Evolutionary conservation across 371 early-diverging fungal genomes (phyloP).

Genomic region (Mucor sp.): DNA sequence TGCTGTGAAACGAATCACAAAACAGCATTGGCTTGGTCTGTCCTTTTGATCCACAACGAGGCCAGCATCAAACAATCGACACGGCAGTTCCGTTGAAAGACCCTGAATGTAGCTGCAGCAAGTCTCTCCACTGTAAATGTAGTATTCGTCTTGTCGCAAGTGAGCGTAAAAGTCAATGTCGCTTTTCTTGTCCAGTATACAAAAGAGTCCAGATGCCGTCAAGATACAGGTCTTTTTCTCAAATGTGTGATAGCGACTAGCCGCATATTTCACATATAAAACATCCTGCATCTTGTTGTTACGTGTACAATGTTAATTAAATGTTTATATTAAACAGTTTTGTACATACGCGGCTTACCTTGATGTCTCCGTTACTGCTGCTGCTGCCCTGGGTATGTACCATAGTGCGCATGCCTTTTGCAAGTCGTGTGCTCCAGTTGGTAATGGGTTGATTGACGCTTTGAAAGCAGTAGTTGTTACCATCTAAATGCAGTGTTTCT

Average conservation of each 20-base stretch:
- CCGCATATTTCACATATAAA: not conserved
- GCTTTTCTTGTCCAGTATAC: not conserved
- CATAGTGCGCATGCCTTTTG: not conserved
- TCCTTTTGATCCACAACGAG: not conserved
- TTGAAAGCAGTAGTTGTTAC: not conserved
- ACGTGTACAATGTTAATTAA: not conserved
- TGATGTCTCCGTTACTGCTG: not conserved
- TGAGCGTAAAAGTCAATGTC: not conserved
- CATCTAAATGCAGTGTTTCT: not conserved
- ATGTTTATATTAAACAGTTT: not conserved
- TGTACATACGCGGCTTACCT: not conserved
- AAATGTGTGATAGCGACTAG: not conserved
- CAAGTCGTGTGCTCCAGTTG: not conserved
- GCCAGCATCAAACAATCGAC: not conserved
- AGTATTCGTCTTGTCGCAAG: not conserved
- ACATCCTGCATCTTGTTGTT: not conserved
- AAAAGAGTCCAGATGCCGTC: constrained; percentile 7
- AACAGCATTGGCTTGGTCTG: constrained; percentile 2
- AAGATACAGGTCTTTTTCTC: constrained; percentile 3
- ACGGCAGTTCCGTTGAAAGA: not conserved
- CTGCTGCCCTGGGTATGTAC: not conserved
- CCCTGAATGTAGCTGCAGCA: constrained; percentile 4
- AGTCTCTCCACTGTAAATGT: constrained; percentile 10
- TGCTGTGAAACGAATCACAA: not conserved
- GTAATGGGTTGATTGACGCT: not conserved